Base-by-base conservation (phyloP, 805 yeast species). In the Spencermartinsiella europaea region DNA sequence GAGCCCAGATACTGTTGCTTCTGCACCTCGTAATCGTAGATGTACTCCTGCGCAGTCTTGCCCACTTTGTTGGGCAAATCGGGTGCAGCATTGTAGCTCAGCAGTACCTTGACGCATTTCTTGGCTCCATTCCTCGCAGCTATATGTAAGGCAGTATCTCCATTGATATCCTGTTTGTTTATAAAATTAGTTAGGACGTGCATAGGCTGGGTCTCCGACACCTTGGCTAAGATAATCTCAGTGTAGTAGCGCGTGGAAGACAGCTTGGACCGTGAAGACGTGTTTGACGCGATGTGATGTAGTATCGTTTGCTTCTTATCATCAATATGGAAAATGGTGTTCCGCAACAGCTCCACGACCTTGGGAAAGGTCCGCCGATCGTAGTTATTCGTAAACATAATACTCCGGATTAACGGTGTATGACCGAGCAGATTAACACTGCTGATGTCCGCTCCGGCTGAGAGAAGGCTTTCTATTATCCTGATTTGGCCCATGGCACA, bases 401-500 rank as follows among this genome's bases (percentile, higher is more conserved):
- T 85, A 20, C 93, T 73, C 56, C 95, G 79, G 67, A 91, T 84
- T 34, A 93, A 70, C 3, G 98, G 95, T 19, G 89, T 90, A 60
- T 90, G 87, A 0, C 96, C 96, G 38, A 75, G 74, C 49, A 80
- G 74, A 57, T 85, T 85, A 14, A 76, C 66, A 2, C 73, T 72
- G 39, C 73, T 65, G 46, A 78, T 75, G 65, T 81, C 77, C 2
- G 95, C 93, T 3, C 96, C 95, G 34, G 83, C 79, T 22, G 80
- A 72, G 25, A 87, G 67, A 36, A 93, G 72, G 12, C 89, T 76
- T 54, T 84, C 93, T 46, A 87, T 81, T 66, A 90, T 80, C 40
- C 75, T 76, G 28, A 83, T 66, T 61, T 83, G 86, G 2, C 98
- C 99, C 77, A 93, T 88, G 0, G 98, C 85, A 50, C 97, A 88